Percentiles rank a stretch among this genome's conserved stretches.
Evolutionary conservation across 495 filamentous ascomycete genomes (phyloP).

Genomic region (Aspergillus affinis): DNA sequence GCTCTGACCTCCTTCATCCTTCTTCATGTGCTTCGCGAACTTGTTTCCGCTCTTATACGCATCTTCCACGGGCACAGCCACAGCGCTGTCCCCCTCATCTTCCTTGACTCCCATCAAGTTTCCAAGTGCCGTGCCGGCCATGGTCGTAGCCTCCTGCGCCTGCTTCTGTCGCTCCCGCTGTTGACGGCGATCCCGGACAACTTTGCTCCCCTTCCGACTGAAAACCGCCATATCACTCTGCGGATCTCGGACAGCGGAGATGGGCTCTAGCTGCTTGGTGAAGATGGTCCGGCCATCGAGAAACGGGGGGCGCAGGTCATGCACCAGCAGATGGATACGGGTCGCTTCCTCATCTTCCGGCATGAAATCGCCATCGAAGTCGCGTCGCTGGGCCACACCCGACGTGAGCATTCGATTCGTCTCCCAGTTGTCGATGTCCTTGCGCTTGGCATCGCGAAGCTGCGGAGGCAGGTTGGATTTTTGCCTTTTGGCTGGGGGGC

Average conservation of each 20-base stretch:
- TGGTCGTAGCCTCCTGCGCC: constrained; percentile 91
- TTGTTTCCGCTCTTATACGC: constrained; percentile 69
- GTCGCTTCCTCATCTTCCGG: constrained; percentile 92
- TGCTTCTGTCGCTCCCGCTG: constrained; percentile 94
- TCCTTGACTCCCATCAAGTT: constrained; percentile 95
- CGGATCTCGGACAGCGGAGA: constrained; percentile 87
- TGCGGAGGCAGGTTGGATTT: constrained; percentile 41
- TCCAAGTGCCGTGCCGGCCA: constrained; percentile 87
- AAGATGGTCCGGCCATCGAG: constrained; percentile 93
- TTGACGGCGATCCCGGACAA: constrained; percentile 86
- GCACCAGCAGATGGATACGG: constrained; percentile 86
- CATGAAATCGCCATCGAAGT: constrained; percentile 75
- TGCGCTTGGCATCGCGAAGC: constrained; percentile 66
- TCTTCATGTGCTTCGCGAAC: constrained; percentile 88
- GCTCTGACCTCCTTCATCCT: constrained; percentile 78
- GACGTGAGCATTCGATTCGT: constrained; percentile 98
- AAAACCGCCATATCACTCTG: constrained; percentile 99
- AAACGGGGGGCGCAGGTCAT: constrained; percentile 94
- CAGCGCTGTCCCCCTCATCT: constrained; percentile 88
- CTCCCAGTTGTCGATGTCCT: constrained; percentile 96
- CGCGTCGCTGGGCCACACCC: constrained; percentile 86
- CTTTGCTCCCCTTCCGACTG: constrained; percentile 89
- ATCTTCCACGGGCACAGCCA: constrained; percentile 72
- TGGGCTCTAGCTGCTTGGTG: constrained; percentile 94
- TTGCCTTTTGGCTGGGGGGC: constrained; percentile 46